Percentiles rank a stretch among this genome's conserved stretches.
Evolutionary conservation across 1,284 basidiomycete species (phyloP).

Genomic region (Dichomitus squalens): DNA sequence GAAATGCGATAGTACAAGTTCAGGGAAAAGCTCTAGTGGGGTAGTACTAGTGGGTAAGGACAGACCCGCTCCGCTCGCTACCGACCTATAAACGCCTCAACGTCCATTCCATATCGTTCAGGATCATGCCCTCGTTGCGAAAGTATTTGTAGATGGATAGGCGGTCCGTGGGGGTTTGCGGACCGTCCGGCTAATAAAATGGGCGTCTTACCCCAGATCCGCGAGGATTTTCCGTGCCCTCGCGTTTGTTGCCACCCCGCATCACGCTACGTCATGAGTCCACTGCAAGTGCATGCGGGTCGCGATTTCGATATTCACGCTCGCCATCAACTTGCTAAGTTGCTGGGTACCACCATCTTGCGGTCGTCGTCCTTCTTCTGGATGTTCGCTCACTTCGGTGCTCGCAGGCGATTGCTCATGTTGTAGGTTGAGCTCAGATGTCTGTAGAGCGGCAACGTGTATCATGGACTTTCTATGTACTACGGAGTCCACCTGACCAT

Average conservation of each 20-base stretch:
- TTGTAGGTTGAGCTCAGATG: no score
- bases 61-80: background rate
- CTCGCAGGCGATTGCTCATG: no score
- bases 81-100: background rate
- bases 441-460: background rate
- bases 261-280: background rate
- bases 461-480: background rate
- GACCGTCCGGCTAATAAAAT: background rate
- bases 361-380: no score
- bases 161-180: background rate
- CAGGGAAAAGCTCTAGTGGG: background rate
- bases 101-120: background rate
- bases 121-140: background rate
- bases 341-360: no score
- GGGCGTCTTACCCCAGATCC: background rate
- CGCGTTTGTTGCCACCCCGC: background rate
- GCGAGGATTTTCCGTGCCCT: background rate
- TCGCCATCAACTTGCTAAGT: no score
- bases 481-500: background rate
- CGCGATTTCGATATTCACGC: no score
- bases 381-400: no score
- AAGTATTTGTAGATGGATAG: background rate
- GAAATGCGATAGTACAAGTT: background rate
- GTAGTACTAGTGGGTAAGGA: no score
- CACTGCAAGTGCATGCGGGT: background rate